Evolutionary conservation across 2,329 filamentous ascomycete species (phyloP), one percentile per base, ranked within the genome.

Genomic region (Ramularia endophylla): DNA sequence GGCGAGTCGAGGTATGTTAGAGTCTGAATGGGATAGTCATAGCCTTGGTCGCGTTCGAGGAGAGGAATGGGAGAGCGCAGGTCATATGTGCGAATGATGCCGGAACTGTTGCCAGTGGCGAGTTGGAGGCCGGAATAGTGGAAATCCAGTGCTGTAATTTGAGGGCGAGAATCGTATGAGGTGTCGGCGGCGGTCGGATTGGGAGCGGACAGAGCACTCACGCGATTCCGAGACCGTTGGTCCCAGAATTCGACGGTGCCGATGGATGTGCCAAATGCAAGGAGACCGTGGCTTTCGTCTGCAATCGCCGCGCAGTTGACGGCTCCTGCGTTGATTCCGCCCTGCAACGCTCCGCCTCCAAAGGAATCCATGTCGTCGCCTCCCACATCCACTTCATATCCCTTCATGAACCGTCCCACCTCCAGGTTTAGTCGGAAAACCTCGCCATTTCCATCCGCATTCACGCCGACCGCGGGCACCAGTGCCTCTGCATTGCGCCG

Each of bases 231-330:
- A 20, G 85, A 88, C 45, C 92, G 78, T 1, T 89, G 78, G 61
- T 98, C 92, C 87, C 89, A 98, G 58, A 97, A 90, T 61, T 98
- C 92, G 18, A 97, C 87, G 1, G 90, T 95, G n/a, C 92, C 90
- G 42, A 92, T 71, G 2, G 87, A 89, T 1, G 92, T 98, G 38
- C 94, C 92, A 56, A 98, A 98, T 0, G 90, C 89, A 25, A 89
- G 74, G 4, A 98, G 72, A 42, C 92, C 92, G 63, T 98, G 92
- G 35, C 85, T 89, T 29, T 83, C 77, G 60, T 95, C 87, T 3
- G 92, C 92, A 46, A 95, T 79, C 3, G 89, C 83, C 9, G 81
- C 90, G 6, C 82, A 82, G 59, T 97, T 95, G 38, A 97, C 88
- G 37, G 84, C 83, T 11, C 89, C 88, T 1, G 87, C 83, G 43